phyloP scores from a whole-genome alignment of 148 eudicot genomes.

The Camellia lanceoleosa region DNA sequence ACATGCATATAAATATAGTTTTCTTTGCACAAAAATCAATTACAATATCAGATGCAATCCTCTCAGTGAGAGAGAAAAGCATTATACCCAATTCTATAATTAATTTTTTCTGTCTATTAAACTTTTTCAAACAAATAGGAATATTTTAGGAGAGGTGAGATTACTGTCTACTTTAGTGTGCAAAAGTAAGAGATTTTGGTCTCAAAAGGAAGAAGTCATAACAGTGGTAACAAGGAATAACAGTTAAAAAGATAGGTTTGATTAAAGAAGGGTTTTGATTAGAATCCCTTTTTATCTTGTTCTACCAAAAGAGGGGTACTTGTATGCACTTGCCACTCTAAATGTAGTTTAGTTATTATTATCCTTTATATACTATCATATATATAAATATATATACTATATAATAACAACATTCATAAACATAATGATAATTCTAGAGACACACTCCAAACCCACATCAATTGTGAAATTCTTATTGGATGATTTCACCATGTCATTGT shows the following conservation, averaged over 20 bases:
- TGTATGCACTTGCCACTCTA: not conserved
- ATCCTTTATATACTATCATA: not conserved
- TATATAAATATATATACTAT: not conserved
- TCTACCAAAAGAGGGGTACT: not conserved
- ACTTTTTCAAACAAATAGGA: not conserved
- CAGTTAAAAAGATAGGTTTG: not conserved
- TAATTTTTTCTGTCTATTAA: too few relatives aligned
- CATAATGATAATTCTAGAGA: too few relatives aligned
- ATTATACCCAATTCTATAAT: too few relatives aligned
- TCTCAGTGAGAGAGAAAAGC: too few relatives aligned
- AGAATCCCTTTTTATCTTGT: not conserved
- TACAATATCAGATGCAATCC: too few relatives aligned
- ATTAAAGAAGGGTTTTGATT: not conserved
- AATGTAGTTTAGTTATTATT: not conserved
- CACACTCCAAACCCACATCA: too few relatives aligned
- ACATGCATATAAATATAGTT: not conserved
- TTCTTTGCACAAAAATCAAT: too few relatives aligned
- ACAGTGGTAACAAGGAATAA: not conserved
- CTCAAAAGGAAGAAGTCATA: not conserved
- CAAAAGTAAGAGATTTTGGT: not conserved
- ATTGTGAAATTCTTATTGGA: too few relatives aligned
- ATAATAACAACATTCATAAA: not conserved
- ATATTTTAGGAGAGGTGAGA: not conserved
- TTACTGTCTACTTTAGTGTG: not conserved
- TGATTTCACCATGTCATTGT: too few relatives aligned